Base-by-base conservation (phyloP, 495 filamentous ascomycete genomes). In the Pyrenopolyporus hunteri region DNA sequence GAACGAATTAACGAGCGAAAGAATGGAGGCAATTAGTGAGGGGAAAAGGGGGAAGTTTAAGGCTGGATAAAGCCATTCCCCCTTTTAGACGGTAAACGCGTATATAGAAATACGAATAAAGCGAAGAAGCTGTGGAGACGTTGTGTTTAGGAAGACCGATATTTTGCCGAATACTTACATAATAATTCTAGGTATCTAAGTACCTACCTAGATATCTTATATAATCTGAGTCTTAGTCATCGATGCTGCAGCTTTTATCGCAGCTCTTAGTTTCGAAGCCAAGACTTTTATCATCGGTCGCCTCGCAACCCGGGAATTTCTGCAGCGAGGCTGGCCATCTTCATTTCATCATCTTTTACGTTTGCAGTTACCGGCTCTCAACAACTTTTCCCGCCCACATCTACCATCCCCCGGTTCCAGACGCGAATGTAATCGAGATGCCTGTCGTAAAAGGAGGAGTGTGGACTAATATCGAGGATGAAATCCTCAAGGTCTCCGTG, bases 401-500 rank as follows among this genome's bases (percentile, higher is more conserved):
- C 42, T 28, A 45, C 10, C 32, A 22, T 14, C 49, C 3, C 42
- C 10, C n/a, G 10, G 39, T 32, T 22, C 20, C 32, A 11, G 7
- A n/a, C 51, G 55, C 28, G 40, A 23, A 59, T 46, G 19, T 49
- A 62, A 59, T 67, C 71, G 85, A 64, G 56, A 98, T 97, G 94
- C 91, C 92, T 68, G 92, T 96, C 73, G 93, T 97, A 73, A 97
- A 98, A 80, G 94, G 93, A 78, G 94, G 94, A 69, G 93, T 97
- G 64, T 98, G 94, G 90, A 87, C 82, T 58, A 83, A 81, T 68
- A 82, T 81, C 50, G 82, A 82, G 78, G 94, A 98, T 78, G 94
- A 98, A 74, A 93, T 98, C 68, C 91, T 98, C 77, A 96, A 97
- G 73, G 93, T 91, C 39, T 89, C 89, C 32, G 92, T 97, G 66